Conservation (phyloP, 192 early-diverging fungal genomes). For the Podila verticillata region DNA sequence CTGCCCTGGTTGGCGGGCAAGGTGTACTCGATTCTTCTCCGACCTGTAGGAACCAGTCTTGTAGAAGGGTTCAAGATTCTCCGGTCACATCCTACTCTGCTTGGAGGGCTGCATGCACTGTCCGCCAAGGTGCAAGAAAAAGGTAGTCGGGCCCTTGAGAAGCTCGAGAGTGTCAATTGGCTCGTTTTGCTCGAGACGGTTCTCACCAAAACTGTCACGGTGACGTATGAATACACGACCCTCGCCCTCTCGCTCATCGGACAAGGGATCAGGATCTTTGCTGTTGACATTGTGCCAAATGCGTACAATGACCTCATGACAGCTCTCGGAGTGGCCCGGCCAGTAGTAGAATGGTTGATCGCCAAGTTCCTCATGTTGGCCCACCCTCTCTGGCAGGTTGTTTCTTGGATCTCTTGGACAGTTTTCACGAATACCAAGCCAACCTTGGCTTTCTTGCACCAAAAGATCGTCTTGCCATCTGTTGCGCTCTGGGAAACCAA, state of each 20-base stretch:
- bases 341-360: conserved; percentile 24
- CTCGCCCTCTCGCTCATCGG: not conserved
- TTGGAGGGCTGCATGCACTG: conserved; percentile 34
- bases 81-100: conserved; percentile 34
- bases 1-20: conserved; percentile 21
- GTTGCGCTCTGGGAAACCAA: conserved; percentile 13
- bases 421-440: conserved; percentile 9
- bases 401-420: conserved; percentile 25
- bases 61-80: conserved; percentile 21
- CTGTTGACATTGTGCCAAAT: conserved; percentile 32
- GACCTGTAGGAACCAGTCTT: not conserved
- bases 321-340: conserved; percentile 26
- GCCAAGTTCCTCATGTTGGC: conserved; percentile 18
- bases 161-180: conserved; percentile 45
- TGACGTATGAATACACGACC: conserved; percentile 7
- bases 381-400: conserved; percentile 19
- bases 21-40: not conserved
- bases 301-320: conserved; percentile 32
- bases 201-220: conserved; percentile 5
- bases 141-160: conserved; percentile 1
- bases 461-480: conserved; percentile 8
- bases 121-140: conserved; percentile 21
- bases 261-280: conserved; percentile 15
- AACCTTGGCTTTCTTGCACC: conserved; percentile 2
- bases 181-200: conserved; percentile 21